Conservation (phyloP, 768 basidiomycete species). For the Trametopsis cervina region DNA sequence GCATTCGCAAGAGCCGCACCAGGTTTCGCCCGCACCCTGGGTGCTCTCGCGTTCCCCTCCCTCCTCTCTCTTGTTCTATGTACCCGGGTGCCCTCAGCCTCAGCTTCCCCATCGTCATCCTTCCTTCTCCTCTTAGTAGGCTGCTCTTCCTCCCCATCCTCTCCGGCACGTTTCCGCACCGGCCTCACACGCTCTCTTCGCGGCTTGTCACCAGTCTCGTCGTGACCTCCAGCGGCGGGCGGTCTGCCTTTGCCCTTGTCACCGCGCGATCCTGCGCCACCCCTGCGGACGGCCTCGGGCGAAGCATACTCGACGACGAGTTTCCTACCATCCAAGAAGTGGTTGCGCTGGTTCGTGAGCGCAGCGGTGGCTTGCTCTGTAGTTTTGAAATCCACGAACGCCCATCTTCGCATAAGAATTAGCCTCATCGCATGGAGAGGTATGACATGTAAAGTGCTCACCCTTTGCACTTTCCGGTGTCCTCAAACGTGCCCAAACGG, state of each 20-base stretch:
- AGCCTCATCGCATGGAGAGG: background rate
- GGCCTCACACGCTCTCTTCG: conserved; percentile 11
- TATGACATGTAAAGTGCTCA: conserved; percentile 40
- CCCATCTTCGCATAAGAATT: conserved; percentile 52
- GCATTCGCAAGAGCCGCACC: conserved; percentile 78
- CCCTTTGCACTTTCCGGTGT: conserved; percentile 95
- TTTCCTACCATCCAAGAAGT: conserved; percentile 74
- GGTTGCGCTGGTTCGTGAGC: conserved; percentile 79
- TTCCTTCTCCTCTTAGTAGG: conserved; percentile 18
- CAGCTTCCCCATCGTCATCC: conserved; percentile 10
- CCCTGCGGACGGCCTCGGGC: conserved; percentile 79
- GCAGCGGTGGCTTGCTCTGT: conserved; percentile 75
- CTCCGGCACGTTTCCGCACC: conserved; percentile 10
- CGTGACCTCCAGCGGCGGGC: conserved; percentile 1
- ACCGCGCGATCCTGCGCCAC: conserved; percentile 33
- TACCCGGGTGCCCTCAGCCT: conserved; percentile 7
- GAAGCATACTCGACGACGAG: conserved; percentile 89
- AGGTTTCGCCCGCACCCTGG: conserved; percentile 52
- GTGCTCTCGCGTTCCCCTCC: conserved; percentile 12
- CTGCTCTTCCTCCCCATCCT: conserved; percentile 14
- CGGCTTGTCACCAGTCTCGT: background rate
- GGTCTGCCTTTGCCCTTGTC: conserved; percentile 4
- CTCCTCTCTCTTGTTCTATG: conserved; percentile 3
- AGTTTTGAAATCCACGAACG: conserved; percentile 86
- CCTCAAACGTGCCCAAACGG: conserved; percentile 94